Evolutionary conservation across 805 yeast genomes (phyloP).

Genomic region (Pichia pseudocactophila): DNA sequence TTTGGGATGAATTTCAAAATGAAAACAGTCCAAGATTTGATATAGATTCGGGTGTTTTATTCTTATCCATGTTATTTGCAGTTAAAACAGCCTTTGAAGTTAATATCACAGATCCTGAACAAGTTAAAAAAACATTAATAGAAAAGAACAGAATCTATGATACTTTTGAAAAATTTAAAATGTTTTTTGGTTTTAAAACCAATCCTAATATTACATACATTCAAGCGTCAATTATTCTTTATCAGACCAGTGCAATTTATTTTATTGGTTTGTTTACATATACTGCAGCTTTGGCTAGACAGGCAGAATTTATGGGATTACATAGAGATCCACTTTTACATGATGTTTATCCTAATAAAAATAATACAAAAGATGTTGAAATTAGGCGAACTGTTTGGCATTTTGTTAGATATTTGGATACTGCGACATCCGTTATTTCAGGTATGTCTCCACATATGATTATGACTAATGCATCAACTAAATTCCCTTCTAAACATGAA

Average conservation of each 20-base stretch:
- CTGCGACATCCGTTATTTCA: constrained; percentile 11
- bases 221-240: constrained; percentile 10
- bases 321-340: constrained; percentile 13
- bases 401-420: constrained; percentile 12
- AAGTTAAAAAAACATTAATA: neutral
- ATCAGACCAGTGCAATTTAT: constrained; percentile 9
- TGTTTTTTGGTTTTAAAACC: constrained; percentile 5
- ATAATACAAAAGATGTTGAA: constrained; percentile 9
- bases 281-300: constrained; percentile 11
- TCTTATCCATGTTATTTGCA: constrained; percentile 11
- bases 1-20: constrained; percentile 9
- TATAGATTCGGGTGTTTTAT: constrained; percentile 9
- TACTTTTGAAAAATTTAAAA: constrained; percentile 11
- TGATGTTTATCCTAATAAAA: constrained; percentile 7
- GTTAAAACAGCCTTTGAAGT: constrained; percentile 8
- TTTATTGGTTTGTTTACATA: constrained; percentile 10
- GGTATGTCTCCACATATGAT: constrained; percentile 16
- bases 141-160: constrained; percentile 3
- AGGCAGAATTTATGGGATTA: constrained; percentile 13
- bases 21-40: constrained; percentile 7
- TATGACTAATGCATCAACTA: constrained; percentile 12
- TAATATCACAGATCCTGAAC: constrained; percentile 3
- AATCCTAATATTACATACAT: constrained; percentile 10
- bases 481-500: constrained; percentile 12
- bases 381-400: constrained; percentile 11